Evolutionary conservation across 495 filamentous ascomycete genomes (phyloP), one percentile per base, ranked within the genome.

Genomic region (Geopyxis carbonaria): DNA sequence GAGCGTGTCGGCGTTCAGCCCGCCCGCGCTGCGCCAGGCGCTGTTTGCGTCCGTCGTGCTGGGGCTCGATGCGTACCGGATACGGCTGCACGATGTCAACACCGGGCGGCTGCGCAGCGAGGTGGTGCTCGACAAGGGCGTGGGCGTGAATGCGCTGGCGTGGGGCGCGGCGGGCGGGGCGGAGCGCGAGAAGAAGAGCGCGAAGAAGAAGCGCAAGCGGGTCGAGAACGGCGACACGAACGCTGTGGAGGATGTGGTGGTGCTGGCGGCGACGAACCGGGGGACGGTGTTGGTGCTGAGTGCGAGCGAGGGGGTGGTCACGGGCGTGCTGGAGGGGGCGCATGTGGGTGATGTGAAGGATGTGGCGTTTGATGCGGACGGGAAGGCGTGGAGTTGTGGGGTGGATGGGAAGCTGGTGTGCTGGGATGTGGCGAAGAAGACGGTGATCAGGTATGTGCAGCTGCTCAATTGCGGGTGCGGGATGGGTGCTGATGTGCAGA

Each of bases 21-120:
- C 70, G 5, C 64, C 68, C 4, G 57, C 61, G 27, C 71, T 67
- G 24, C 66, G 69, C 57, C 61, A 72, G 46, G 61, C 68, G 8
- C 60, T 73, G 9, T 75, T 73, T 51, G 70, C 70, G 14, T 75
- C 70, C 15, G 62, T 70, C 22, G 68, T 73, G 38, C 69, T 71
- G 42, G 68, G 67, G 3, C 62, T 75, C 15, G 70, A 68, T 59
- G 64, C 64, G 20, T 68, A 73, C 44, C 67, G 70, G 43, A 59
- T 75, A 19, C 64, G 70, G 25, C 66, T 75, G 36, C 70, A 75
- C 55, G 68, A 73, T 46, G 70, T 67, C 13, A 62, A 51, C 38
- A 73, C 69, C 21, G 68, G 66, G 28, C 64, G 64, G 14, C 60
- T 75, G 47, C 66, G 65, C 40, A 72, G 68, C 40, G 70, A 75